Evolutionary conservation across 768 basidiomycete genomes (phyloP), one percentile per base, ranked within the genome.

Genomic region (Tephrocybe rancida): DNA sequence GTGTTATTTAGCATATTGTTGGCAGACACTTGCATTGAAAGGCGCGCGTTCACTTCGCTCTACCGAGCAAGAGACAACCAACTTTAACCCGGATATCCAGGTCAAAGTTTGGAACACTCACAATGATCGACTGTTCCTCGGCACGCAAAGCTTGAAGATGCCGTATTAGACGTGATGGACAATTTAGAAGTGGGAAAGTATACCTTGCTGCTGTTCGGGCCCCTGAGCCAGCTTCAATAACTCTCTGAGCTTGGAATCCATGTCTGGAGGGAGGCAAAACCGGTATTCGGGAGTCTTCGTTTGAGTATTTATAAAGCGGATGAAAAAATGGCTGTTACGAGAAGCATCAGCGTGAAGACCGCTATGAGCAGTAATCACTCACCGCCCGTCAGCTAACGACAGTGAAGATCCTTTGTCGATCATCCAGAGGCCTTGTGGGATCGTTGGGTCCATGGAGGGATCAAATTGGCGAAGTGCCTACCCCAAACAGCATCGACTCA

Each of bases 1-100:
- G 44, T 45, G 21, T 30, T 45, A 13, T 45, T 45, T 7, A 45
- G 26, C 44, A 45, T 45, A 30, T 45, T 30, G 44, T 45, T 45
- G 5, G 26, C 26, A 29, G 26, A 45, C 21, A 30, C 26, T 30
- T 29, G 44, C 5, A 29, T 10, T 5, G 44, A 30, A 10, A 30
- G 26, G 35, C 35, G 8, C n/a, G 35, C 35, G n/a, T 37, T 37
- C 35, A 37, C 35, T 37, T 37, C 35, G 8, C 35, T 37, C 35
- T 37, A 37, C n/a, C n/a, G 5, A 37, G 16, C 11, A 8, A 37
- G 13, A 32, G 7, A 13, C 11, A 16, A 37, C n/a, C 10, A 5
- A 16, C 5, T 37, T 37, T 8, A 37, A 16, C 4, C 11, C 4
- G 7, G 11, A 37, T 6, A 5, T 37, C n/a, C 35, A 32, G 30